Conservation (phyloP, 768 basidiomycete species). For the Macrolepiota dolichaula region DNA sequence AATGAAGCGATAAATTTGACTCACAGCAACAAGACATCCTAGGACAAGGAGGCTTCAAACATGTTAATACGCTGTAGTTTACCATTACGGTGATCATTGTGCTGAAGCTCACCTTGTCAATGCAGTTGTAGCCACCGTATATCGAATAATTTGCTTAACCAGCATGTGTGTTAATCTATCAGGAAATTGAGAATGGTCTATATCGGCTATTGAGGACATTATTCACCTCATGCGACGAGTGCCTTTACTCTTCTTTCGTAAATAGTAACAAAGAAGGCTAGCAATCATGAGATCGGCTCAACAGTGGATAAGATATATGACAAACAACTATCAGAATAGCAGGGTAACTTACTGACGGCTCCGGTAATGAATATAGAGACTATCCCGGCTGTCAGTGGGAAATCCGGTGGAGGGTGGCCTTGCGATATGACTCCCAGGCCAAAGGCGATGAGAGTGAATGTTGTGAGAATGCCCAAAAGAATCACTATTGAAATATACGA, state of each 20-base stretch:
- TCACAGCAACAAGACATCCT: slow-evolving; percentile 11
- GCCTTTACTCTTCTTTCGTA: slow-evolving; percentile 5
- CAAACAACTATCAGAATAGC: background rate
- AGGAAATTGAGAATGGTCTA: background rate
- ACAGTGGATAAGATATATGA: background rate
- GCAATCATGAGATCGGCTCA: slow-evolving; percentile 15
- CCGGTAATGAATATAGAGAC: background rate
- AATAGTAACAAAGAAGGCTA: slow-evolving; percentile 12
- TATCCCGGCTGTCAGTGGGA: background rate
- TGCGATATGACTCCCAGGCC: background rate
- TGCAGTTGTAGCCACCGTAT: slow-evolving; percentile 13
- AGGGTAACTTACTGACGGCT: background rate
- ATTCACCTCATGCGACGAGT: slow-evolving; percentile 1
- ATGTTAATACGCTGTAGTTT: background rate
- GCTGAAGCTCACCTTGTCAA: slow-evolving; percentile 12
- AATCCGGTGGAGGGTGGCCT: too few relatives aligned
- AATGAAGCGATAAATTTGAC: background rate
- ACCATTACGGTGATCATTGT: background rate
- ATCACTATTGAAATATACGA: background rate
- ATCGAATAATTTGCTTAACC: slow-evolving; percentile 11
- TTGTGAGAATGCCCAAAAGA: slow-evolving; percentile 3
- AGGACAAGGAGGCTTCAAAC: slow-evolving; percentile 12
- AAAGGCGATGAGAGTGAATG: slow-evolving; percentile 5
- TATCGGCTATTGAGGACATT: background rate
- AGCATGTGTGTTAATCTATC: slow-evolving; percentile 8